Base-by-base conservation (phyloP, 225 moss, liverwort and hornwort genomes). In the Climacium dendroides region DNA sequence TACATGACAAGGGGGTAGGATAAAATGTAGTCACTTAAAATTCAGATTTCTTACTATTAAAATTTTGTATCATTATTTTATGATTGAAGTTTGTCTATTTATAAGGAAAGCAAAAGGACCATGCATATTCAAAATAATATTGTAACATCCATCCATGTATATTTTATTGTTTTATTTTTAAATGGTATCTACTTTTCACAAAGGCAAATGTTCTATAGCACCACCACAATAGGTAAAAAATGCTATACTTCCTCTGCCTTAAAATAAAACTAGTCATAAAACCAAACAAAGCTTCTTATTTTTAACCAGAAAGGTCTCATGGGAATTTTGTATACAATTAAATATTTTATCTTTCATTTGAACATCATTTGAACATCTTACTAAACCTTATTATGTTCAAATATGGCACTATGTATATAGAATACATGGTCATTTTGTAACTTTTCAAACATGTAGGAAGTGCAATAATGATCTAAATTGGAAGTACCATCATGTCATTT, bases 321-420 rank as follows among this genome's bases (percentile, higher is more conserved):
- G 1, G 19, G 1, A 2, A 19, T 3, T 0, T 0, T n/a, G 17
- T 66, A n/a, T 2, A 22, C 7, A 0, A 4, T n/a, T 6, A 20
- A 1, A 35, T 7, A 20, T n/a, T 66, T 66, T n/a, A 66, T 37
- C 22, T 67, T 23, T 7, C 22, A 37, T 7, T 22, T 37, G 4
- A 2, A 37, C 4, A 2, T 37, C 37, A 37, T 67, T 67, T 37
- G 37, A 13, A 7, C 23, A 67, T 37, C 4, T 45, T 45, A 45
- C 45, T 67, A 67, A 66, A 12, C 23, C 37, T 67, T 37, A 23
- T 22, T 4, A 37, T 67, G 13, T 23, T 66, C 13, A 13, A 37
- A 37, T 67, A 67, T 0, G 0, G 37, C 23, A 67, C 1, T 13
- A 0, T 67, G 13, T 2, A 23, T 23, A 0, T 67, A 23, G 1